Evolutionary conservation across 805 yeast species (phyloP).

Genomic region (Blastobotrys chiropterorum): DNA sequence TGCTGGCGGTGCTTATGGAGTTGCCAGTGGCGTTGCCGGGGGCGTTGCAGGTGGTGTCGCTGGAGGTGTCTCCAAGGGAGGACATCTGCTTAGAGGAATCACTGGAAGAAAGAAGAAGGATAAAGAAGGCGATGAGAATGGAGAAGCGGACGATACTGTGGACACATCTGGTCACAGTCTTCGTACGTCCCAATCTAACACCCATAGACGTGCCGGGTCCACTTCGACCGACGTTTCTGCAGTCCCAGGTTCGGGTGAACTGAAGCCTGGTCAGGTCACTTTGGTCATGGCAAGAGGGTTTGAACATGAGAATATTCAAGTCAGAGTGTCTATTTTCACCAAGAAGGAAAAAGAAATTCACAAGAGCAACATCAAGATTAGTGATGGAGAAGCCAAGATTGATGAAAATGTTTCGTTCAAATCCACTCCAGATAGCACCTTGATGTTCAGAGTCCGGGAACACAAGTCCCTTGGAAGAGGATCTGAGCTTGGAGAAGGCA

Average conservation of each 20-base stretch:
- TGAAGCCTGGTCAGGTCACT: constrained; percentile 16
- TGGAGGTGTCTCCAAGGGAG: constrained; percentile 32
- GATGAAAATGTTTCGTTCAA: constrained; percentile 62
- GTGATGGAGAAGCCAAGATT: constrained; percentile 35
- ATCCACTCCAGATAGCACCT: constrained; percentile 53
- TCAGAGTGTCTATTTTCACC: constrained; percentile 36
- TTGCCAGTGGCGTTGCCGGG: constrained; percentile 36
- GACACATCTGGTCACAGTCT: constrained; percentile 8
- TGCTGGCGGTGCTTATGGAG: constrained; percentile 36
- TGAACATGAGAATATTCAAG: constrained; percentile 34
- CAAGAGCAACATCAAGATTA: constrained; percentile 54
- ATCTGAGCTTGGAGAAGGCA: constrained; percentile 54
- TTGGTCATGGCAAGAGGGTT: constrained; percentile 21
- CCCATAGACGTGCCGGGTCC: constrained; percentile 17
- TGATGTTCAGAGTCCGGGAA: constrained; percentile 56
- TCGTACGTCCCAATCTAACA: constrained; percentile 3
- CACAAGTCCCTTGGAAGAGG: constrained; percentile 72
- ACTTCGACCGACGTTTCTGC: constrained; percentile 13
- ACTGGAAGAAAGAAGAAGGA: constrained; percentile 18
- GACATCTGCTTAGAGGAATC: constrained; percentile 32
- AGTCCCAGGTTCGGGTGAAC: constrained; percentile 10
- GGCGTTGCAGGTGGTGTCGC: constrained; percentile 33
- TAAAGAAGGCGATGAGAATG: constrained; percentile 30
- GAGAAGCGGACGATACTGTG: constrained; percentile 27
- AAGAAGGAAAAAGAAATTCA: constrained; percentile 49